Evolutionary conservation across 2,329 filamentous ascomycete species (phyloP), one percentile per base, ranked within the genome.

Genomic region (Rutstroemia sp.): DNA sequence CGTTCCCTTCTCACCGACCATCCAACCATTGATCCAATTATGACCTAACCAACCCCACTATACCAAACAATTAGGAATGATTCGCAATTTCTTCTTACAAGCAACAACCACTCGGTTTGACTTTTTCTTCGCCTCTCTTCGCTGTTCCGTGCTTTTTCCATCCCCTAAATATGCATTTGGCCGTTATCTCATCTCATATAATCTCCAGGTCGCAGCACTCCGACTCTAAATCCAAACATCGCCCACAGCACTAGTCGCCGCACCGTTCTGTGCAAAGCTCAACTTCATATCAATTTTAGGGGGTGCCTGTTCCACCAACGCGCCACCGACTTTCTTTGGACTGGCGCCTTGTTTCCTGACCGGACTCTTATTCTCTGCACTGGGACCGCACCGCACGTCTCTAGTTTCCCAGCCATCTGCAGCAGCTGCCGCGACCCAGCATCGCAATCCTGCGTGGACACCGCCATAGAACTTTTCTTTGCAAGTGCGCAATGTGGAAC

Each of bases 401-500:
- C 80, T 79, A 45, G 91, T 86, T 51, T 90, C 83, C 92, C 94
- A 99, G 47, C 83, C 88, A 71, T 99, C 94, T 59, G 92, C 91
- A 27, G 78, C 79, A 0, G 90, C 92, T 0, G 92, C 94, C 0
- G 86, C 86, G 17, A 96, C 88, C 92, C 92, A 99, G 6, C 88
- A 92, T 54, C 88, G 84, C 61, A 97, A 77, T 2, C 86, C 90
- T 64, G 92, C 89, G 69, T 99, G 94, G 4, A 99, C 88, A 49
- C 88, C 84, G 2, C 88, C 88, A 69, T 99, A 97, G 70, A 97
- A 96, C 71, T 97, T 97, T 72, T 96, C 92, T 71, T 97, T 99
- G 77, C 92, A 97, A 16, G 92, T 86, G 5, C 94, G 84, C 60
- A 97, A 75, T 57, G 85, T 92, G 21, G 82, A 81, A 16, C 91